Conservation (phyloP, 1,139 yeast genomes). For the Yamadazyma sp. region DNA sequence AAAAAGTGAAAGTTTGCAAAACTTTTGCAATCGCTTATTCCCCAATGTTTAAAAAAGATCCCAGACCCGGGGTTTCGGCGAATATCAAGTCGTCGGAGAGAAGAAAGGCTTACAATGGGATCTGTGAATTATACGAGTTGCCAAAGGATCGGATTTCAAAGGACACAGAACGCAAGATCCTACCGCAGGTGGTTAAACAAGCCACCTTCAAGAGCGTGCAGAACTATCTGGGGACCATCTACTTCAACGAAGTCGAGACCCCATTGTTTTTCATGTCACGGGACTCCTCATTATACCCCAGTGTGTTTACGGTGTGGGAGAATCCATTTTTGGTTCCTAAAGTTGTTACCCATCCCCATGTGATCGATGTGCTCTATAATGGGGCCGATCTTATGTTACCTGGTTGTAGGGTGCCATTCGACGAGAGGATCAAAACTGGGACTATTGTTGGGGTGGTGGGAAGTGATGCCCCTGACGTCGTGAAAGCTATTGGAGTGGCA, state of each 20-base stretch:
- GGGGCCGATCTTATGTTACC: slow-evolving; percentile 95
- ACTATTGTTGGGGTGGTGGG: slow-evolving; percentile 72
- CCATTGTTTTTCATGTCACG: slow-evolving; percentile 75
- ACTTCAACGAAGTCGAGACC: slow-evolving; percentile 58
- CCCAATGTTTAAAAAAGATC: slow-evolving; percentile 65
- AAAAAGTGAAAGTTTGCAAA: neutral
- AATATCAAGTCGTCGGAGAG: slow-evolving; percentile 83
- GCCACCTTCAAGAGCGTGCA: slow-evolving; percentile 61
- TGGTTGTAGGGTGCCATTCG: slow-evolving; percentile 83
- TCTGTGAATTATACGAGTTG: slow-evolving; percentile 47
- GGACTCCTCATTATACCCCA: slow-evolving; percentile 61
- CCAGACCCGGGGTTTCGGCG: slow-evolving; percentile 69
- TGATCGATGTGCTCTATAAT: slow-evolving; percentile 57
- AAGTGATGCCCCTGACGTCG: slow-evolving; percentile 58
- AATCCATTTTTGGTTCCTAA: slow-evolving; percentile 65
- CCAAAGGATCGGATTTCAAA: slow-evolving; percentile 45
- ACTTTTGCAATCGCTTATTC: neutral
- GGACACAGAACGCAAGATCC: slow-evolving; percentile 46
- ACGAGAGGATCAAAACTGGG: slow-evolving; percentile 44
- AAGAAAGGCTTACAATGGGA: slow-evolving; percentile 52
- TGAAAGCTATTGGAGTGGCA: slow-evolving; percentile 76
- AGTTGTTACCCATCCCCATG: slow-evolving; percentile 71
- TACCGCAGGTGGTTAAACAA: slow-evolving; percentile 65
- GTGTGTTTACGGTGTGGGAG: slow-evolving; percentile 72
- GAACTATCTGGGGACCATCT: slow-evolving; percentile 61